Evolutionary conservation across 164 flowering plant genomes (phyloP).

Genomic region (Taxillus chinensis): DNA sequence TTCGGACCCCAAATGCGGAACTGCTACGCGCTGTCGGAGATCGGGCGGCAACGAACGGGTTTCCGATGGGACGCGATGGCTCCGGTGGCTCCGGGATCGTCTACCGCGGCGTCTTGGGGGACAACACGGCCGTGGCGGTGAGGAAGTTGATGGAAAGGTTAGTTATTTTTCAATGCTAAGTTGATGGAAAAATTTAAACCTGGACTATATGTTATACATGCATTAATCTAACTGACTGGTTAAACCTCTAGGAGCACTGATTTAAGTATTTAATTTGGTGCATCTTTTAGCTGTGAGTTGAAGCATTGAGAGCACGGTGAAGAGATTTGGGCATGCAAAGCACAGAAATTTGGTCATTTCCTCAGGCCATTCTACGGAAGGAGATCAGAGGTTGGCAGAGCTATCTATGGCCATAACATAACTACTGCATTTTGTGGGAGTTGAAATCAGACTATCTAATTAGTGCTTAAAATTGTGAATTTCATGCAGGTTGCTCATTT

Average conservation of each 20-base stretch:
- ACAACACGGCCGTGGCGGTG: constrained; percentile 18
- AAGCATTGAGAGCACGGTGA: constrained; percentile 22
- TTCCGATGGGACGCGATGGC: constrained; percentile 24
- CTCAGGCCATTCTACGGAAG: constrained; percentile 31
- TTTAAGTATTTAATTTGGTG: no score
- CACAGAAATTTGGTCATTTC: constrained; percentile 43
- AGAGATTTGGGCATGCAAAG: constrained; percentile 21
- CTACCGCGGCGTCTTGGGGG: constrained; percentile 22
- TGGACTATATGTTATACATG: no score
- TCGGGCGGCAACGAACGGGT: constrained; percentile 22
- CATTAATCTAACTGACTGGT: no score
- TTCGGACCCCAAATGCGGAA: constrained; percentile 8
- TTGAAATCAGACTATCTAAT: background rate
- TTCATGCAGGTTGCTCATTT: constrained; percentile 32
- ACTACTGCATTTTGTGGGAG: no score
- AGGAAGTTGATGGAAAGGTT: constrained; percentile 15
- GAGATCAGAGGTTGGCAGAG: constrained; percentile 20
- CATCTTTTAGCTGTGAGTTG: constrained; percentile 13
- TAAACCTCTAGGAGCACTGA: no score
- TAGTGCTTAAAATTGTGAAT: background rate
- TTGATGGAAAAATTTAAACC: no score
- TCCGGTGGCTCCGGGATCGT: constrained; percentile 21
- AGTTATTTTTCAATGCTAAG: no score
- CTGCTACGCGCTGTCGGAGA: constrained; percentile 17
- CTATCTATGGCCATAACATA: no score